Base-by-base conservation (phyloP, 1,284 basidiomycete genomes). In the Hymenochaete sp. region DNA sequence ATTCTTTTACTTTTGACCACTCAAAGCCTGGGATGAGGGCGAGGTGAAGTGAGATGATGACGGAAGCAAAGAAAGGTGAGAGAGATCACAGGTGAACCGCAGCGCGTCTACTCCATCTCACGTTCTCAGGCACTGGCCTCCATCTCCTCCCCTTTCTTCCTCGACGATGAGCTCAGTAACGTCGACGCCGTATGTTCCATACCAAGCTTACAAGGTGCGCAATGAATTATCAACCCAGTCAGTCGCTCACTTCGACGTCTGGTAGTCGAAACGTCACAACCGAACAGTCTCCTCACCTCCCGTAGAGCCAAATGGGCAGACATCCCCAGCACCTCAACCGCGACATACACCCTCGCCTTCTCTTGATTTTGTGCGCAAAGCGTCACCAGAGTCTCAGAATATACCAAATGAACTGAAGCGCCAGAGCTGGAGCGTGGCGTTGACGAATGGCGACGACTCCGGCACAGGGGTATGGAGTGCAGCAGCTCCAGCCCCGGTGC, bases 131-230 rank as follows among this genome's bases (percentile, higher is more conserved):
- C 13, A 24, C 38, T 13, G 19, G 25, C 38, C 29, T 27, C n/a
- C n/a, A n/a, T n/a, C n/a, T n/a, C n/a, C n/a, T n/a, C n/a, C n/a
- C 2, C 18, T 32, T 25, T 36, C 43, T 14, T 9, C 4, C 19
- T 36, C 33, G 13, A 31, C 44, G 41, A 47, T 47, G 49, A 47
- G 45, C 49, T 36, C 49, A 16, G 37, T 60, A 13, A 57, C 63
- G 18, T 21, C 45, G 36, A 39, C 61, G 13, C 57, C 63, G 18
- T 58, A 64, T 24, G 67, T 85, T 13, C 80, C 82, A 11, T 86
- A 86, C 66, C 79, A 80, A 61, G 77, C 82, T 3, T 86, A 86
- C 66, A 79, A 67, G 67, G 81, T 80, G 45, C 51, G 70, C 59
- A 33, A 33, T 10, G 27, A 35, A 4, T n/a, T 19, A 35, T 5